Conservation (phyloP, 352 stramenopile species). For the Globisporangium nodosum region DNA sequence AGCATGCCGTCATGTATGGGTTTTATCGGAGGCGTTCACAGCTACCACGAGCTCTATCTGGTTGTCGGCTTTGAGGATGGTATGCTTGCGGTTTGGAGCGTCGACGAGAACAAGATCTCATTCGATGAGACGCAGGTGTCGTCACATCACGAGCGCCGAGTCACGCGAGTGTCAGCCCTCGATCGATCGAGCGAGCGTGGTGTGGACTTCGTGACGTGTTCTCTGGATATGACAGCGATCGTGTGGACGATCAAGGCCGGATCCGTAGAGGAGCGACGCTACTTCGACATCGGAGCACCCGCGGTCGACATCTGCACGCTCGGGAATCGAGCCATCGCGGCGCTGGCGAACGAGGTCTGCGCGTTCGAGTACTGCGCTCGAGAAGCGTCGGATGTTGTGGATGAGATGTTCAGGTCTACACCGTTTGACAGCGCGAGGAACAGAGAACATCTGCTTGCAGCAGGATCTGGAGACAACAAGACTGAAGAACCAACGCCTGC, state of each 20-base stretch:
- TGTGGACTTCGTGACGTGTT: conserved; percentile 36
- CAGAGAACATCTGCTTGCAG: background rate
- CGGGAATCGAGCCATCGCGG: conserved; percentile 19
- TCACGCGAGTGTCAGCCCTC: conserved; percentile 24
- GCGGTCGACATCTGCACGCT: conserved; percentile 40
- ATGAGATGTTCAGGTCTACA: background rate
- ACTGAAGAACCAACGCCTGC: background rate
- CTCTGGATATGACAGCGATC: conserved; percentile 62
- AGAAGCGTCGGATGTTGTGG: background rate
- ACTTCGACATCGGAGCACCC: conserved; percentile 54
- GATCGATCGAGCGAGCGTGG: background rate
- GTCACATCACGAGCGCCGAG: conserved; percentile 34
- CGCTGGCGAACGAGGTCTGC: conserved; percentile 37
- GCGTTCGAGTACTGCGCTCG: conserved; percentile 9
- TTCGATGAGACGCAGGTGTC: conserved; percentile 25
- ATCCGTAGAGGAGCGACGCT: conserved; percentile 39
- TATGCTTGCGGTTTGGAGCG: conserved; percentile 30
- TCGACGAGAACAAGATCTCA: conserved; percentile 8
- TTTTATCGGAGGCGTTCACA: conserved; percentile 9
- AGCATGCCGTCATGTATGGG: conserved; percentile 34
- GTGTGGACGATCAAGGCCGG: conserved; percentile 32
- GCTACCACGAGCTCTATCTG: conserved; percentile 5
- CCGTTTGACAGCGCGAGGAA: background rate
- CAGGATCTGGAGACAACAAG: background rate
- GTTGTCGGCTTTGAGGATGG: conserved; percentile 57